Evolutionary conservation across 768 basidiomycete genomes (phyloP), one percentile per base, ranked within the genome.

Genomic region (Dendrothele bispora): DNA sequence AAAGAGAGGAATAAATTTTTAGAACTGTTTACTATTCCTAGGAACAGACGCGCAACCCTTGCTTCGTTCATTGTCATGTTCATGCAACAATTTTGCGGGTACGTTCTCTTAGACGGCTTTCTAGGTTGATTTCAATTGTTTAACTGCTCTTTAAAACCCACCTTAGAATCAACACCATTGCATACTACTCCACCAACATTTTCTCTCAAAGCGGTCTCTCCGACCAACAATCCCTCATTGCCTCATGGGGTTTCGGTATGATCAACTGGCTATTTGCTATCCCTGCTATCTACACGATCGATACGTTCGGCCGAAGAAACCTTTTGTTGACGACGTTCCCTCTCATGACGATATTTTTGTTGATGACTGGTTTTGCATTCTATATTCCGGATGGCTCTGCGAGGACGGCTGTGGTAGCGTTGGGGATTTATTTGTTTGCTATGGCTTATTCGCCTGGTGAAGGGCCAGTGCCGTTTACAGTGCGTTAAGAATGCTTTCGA

Each of bases 391-490:
- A 53, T 44, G 57, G 55, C 41, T 58, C 61, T 7, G 72, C 69
- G 10, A 75, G 77, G 36, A 52, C 80, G 35, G 79, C 64, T 3
- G 69, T 80, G 8, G 74, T 84, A 32, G 62, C 79, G 5, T 49
- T 82, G 3, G 77, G 79, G n/a, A 76, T 82, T 48, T 84, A 79
- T 59, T 71, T 82, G 3, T 86, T 78, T 55, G 30, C 35, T 2
- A 69, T 83, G 49, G 80, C 74, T 50, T 87, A 88, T 60, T 84
- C 83, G 0, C 83, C 84, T 2, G 87, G 87, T 32, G 85, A 86
- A 66, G 89, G 89, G 3, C 89, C 89, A 5, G 88, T 88, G 3
- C 88, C 88, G 3, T 88, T 87, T 61, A 84, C 84, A 14, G 66
- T 70, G 48, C 37, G 62, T 56, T 20, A 6, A 20, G n/a, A 12